These are phyloP conservation scores for Saksenaea oblongispora DNA, from an alignment of 371 early-diverging fungal genomes.

Conservation along the genomic window DNA sequence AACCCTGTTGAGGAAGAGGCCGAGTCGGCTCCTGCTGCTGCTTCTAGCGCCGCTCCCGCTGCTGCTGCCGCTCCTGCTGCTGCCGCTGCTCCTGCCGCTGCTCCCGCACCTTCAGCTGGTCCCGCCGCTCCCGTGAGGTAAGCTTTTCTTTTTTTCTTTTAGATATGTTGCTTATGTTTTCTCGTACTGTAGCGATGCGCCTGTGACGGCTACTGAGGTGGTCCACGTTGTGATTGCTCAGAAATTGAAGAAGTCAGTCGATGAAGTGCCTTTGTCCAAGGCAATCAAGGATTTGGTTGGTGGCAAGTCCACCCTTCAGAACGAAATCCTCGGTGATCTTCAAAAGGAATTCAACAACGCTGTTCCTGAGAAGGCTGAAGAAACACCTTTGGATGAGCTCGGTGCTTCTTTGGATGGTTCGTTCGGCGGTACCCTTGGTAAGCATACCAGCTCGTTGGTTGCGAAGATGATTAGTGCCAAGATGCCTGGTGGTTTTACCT, in stretches of 20 bases:
- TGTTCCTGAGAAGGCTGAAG: constrained; percentile 93
- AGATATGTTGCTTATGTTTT: neutral
- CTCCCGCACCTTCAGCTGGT: constrained; percentile 18
- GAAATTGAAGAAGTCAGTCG: constrained; percentile 85
- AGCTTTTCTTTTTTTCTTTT: constrained; percentile 5
- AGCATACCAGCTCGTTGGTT: constrained; percentile 76
- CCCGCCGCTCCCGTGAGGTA: constrained; percentile 30
- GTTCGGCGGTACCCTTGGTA: constrained; percentile 79
- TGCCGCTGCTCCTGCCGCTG: constrained; percentile 48
- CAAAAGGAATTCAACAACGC: constrained; percentile 89
- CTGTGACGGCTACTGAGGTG: constrained; percentile 78
- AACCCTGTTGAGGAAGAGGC: constrained; percentile 51
- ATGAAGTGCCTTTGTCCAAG: constrained; percentile 75
- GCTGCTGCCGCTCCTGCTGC: constrained; percentile 58
- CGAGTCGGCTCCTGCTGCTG: constrained; percentile 45
- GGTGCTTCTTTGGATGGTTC: constrained; percentile 65
- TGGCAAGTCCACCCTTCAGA: constrained; percentile 95
- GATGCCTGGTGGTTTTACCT: constrained; percentile 94
- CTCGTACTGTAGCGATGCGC: constrained; percentile 65
- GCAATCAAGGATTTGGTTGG: constrained; percentile 94
- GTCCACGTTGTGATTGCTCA: constrained; percentile 86
- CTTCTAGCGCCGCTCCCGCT: constrained; percentile 51
- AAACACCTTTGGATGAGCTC: constrained; percentile 86
- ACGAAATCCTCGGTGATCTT: constrained; percentile 95
- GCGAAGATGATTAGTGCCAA: constrained; percentile 86